Base-by-base conservation (phyloP, 1,284 basidiomycete species). In the Clitocybe nebularis region DNA sequence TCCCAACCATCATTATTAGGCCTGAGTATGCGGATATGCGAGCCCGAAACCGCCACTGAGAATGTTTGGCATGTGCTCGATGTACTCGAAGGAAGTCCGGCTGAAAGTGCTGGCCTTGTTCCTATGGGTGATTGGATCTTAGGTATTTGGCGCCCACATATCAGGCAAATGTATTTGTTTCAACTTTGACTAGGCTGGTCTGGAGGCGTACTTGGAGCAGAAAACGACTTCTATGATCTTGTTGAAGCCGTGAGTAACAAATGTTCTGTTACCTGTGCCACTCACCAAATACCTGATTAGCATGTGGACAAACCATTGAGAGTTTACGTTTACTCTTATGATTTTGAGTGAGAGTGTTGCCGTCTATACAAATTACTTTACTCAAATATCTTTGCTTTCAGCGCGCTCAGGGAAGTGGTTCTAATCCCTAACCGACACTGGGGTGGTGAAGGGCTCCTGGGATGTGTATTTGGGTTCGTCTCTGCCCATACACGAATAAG, bases 21-120 rank as follows among this genome's bases (percentile, higher is more conserved):
- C 1, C 74, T 98, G 4, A 93, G 89, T 50, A 84, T 98, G 76
- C 80, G 95, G 11, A 79, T 97, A 57, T 98, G 73, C 48, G 81
- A 88, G 58, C 93, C 93, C 4, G 86, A 92, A 52, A 75, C 80
- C 39, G 88, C 93, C 11, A 72, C 91, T 16, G 91, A 96, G 59
- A 93, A 89, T 51, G 93, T 98, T 5, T 99, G 95, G 94, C 95
- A 99, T 64, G 93, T 99, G 35, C 72, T 99, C 39, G 96, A 99
- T 60, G 93, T 99, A 5, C 68, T 96, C 25, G 94, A 98, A 63
- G 93, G 93, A 13, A 93, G 89, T 48, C 96, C 96, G 5, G 95
- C 95, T 4, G 93, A 98, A 69, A 86, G 81, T 45, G 71, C 71
- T 3, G 71, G 71, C 7, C 63, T 74, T 20, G 71, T 74, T 10